Evolutionary conservation across 2,329 filamentous ascomycete species (phyloP), one percentile per base, ranked within the genome.

Genomic region (Microthyrium microscopicum): DNA sequence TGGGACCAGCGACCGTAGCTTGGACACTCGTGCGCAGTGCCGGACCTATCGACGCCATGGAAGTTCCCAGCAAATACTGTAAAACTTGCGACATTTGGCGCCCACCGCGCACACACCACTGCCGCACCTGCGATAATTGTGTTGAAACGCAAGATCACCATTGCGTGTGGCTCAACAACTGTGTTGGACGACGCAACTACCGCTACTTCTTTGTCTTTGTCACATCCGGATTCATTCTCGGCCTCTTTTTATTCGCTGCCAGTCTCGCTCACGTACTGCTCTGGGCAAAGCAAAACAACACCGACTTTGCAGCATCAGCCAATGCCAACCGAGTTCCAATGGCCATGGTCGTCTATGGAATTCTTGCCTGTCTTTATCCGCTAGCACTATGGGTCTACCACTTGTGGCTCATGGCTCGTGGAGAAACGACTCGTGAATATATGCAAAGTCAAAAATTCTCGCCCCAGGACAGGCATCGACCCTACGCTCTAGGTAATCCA

Each of bases 131-230:
- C 58, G 87, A 98, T 57, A 94, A 91, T 54, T 98, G 89, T 53
- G 72, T 98, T 39, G 89, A 98, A 55, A 93, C 84, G 0, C 83
- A 94, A 44, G 89, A 98, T 49, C 89, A 98, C 50, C 89, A 98
- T 56, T 98, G 89, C 49, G 85, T 95, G 12, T 98, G 89, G 89
- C 70, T 98, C 41, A 98, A 98, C 59, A 98, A 98, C 54, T 98
- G 89, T 46, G 78, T 98, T 31, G 89, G 89, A 27, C 77, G 87
- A 43, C 81, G 89, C 46, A 98, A 98, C 58, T 98, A 98, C 58
- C 82, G 89, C 41, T 95, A 87, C 55, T 98, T 98, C 57, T 94
- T 95, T 53, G 70, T 79, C 8, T 98, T 94, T 55, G 75, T 98
- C 42, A 73, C 72, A 34, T 73, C 77, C 11, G 73, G 72, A n/a